Evolutionary conservation across 1,284 basidiomycete species (phyloP).

Genomic region (Irpex sp.): DNA sequence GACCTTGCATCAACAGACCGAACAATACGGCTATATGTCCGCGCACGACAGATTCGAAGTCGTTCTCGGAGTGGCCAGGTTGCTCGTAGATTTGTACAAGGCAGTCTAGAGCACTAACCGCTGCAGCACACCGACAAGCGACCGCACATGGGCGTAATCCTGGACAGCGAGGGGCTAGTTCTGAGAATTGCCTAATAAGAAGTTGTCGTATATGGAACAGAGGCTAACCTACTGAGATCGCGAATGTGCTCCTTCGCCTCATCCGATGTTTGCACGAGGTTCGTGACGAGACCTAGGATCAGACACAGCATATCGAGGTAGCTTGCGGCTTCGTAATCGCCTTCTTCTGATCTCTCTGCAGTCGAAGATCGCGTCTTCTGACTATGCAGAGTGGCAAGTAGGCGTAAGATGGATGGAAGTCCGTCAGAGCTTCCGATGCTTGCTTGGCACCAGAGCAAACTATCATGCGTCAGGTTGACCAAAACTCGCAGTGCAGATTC

Average conservation of each 20-base stretch:
- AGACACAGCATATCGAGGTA: constrained; percentile 66
- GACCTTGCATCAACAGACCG: constrained; percentile 59
- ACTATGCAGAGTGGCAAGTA: constrained; percentile 36
- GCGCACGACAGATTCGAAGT: constrained; percentile 43
- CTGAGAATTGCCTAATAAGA: constrained; percentile 26
- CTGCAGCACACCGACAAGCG: constrained; percentile 44
- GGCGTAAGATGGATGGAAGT: constrained; percentile 43
- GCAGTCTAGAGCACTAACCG: constrained; percentile 41
- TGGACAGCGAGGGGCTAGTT: constrained; percentile 45
- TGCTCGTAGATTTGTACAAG: constrained; percentile 41
- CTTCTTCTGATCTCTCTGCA: constrained; percentile 14
- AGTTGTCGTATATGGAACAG: constrained; percentile 1
- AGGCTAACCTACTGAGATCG: constrained; percentile 39
- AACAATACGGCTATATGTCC: constrained; percentile 71
- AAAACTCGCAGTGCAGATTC: constrained; percentile 60
- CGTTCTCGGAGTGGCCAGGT: constrained; percentile 24
- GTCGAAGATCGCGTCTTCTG: constrained; percentile 13
- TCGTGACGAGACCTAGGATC: constrained; percentile 65
- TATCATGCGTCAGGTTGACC: constrained; percentile 64
- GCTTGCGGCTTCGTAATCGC: constrained; percentile 25
- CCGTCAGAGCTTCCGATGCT: constrained; percentile 41
- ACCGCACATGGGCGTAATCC: constrained; percentile 41
- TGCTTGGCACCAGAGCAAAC: constrained; percentile 48
- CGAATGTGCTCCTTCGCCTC: constrained; percentile 42
- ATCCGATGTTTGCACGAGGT: constrained; percentile 58